These are phyloP conservation scores for Podaxis sp. DNA, from an alignment of 768 basidiomycete species.

Conservation along the genomic window DNA sequence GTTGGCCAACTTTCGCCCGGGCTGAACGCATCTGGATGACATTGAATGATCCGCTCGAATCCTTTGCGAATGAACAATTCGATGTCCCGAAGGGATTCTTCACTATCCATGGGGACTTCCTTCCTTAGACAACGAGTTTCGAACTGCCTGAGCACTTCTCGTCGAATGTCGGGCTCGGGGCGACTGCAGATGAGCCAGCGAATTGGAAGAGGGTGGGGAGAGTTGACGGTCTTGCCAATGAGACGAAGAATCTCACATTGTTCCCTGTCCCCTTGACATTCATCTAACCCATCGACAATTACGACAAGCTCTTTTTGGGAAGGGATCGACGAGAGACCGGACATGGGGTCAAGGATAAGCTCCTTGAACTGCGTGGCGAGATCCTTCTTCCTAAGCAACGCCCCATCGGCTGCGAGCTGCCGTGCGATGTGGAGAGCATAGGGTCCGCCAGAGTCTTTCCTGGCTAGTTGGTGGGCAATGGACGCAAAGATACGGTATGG, in stretches of 20 bases:
- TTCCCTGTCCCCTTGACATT: background rate
- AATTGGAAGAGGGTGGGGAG: background rate
- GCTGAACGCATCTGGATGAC: background rate
- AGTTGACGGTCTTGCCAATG: background rate
- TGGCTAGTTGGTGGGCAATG: background rate
- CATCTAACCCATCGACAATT: slow-evolving; percentile 4
- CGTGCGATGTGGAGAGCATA: background rate
- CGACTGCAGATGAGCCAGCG: slow-evolving; percentile 9
- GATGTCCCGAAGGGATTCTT: background rate
- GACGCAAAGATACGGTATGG: background rate
- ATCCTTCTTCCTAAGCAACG: background rate
- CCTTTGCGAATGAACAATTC: background rate
- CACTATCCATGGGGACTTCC: background rate
- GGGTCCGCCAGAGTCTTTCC: background rate
- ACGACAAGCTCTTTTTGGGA: background rate
- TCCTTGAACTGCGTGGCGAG: slow-evolving; percentile 1
- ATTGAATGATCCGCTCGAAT: background rate
- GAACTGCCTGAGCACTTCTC: background rate
- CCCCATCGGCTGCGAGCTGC: background rate
- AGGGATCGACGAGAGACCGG: background rate
- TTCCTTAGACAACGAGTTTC: background rate
- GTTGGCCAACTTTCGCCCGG: background rate
- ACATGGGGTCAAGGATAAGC: background rate
- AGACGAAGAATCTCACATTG: slow-evolving; percentile 3
- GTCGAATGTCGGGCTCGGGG: background rate